Conservation (phyloP, 2,329 filamentous ascomycete genomes). For the Zymoseptoria ardabiliae region DNA sequence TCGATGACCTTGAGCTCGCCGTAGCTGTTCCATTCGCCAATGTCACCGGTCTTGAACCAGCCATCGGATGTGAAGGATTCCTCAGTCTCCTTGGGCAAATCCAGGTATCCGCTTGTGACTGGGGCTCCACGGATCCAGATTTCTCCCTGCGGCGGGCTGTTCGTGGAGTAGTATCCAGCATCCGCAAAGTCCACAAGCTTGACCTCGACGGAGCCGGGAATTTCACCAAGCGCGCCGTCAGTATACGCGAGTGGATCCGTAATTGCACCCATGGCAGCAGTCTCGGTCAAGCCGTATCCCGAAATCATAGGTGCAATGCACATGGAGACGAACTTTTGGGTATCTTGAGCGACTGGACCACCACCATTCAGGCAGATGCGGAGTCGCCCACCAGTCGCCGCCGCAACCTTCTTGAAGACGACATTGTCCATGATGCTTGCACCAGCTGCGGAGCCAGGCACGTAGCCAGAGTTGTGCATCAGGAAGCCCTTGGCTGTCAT, state of each 20-base stretch:
- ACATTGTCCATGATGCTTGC: constrained; percentile 66
- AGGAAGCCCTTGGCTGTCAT: constrained; percentile 55
- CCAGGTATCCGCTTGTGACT: constrained; percentile 71
- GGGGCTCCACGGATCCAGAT: constrained; percentile 77
- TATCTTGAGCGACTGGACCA: constrained; percentile 80
- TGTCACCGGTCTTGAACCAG: constrained; percentile 97
- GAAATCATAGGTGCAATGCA: constrained; percentile 89
- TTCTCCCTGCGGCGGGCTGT: constrained; percentile 78
- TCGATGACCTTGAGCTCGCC: constrained; percentile 86
- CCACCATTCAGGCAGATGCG: constrained; percentile 92
- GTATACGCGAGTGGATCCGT: constrained; percentile 83
- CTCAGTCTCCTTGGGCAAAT: constrained; percentile 76
- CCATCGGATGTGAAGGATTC: constrained; percentile 73
- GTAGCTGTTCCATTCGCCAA: constrained; percentile 75
- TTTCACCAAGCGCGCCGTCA: constrained; percentile 65
- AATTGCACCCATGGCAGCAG: constrained; percentile 63
- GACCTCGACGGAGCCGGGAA: constrained; percentile 70
- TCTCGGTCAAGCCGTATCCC: constrained; percentile 94
- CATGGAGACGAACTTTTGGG: constrained; percentile 83
- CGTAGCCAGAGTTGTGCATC: constrained; percentile 39
- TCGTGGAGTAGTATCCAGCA: constrained; percentile 71
- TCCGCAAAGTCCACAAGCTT: constrained; percentile 90
- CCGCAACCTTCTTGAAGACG: constrained; percentile 87
- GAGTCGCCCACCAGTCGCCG: constrained; percentile 79
- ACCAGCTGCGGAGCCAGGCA: constrained; percentile 45